Conservation (phyloP, 1,284 basidiomycete genomes). For the Pseudozyma sp. region DNA sequence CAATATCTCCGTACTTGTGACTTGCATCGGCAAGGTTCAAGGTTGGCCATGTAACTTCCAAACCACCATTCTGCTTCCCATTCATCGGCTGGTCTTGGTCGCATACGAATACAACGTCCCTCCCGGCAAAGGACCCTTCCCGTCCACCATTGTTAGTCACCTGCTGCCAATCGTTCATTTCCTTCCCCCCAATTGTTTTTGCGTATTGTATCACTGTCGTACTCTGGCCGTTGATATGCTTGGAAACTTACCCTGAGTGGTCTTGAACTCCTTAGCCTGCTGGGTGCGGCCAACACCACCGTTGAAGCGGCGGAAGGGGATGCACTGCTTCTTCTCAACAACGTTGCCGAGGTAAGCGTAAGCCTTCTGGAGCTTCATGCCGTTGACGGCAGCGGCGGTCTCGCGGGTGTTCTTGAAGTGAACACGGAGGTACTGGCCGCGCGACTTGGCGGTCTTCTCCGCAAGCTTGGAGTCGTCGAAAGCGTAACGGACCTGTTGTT, state of each 20-base stretch:
- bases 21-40: too few species aligned
- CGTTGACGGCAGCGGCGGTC: conserved; percentile 73
- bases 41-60: too few species aligned
- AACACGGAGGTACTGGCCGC: conserved; percentile 96
- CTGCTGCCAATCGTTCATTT: not conserved
- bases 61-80: too few species aligned
- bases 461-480: conserved; percentile 67
- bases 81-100: too few species aligned
- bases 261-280: conserved; percentile 97
- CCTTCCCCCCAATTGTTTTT: not conserved
- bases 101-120: too few species aligned
- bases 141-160: too few species aligned
- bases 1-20: too few species aligned
- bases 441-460: conserved; percentile 73
- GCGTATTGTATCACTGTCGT: not conserved
- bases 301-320: conserved; percentile 96
- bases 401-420: conserved; percentile 99
- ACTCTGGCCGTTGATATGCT: not conserved
- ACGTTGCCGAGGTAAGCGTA: conserved; percentile 95
- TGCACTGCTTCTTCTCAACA: conserved; percentile 93
- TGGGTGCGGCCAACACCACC: conserved; percentile 96
- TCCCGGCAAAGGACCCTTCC: too few species aligned
- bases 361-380: conserved; percentile 94
- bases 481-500: conserved; percentile 67
- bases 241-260: conserved; percentile 83